A percentile compares a stretch with the other conserved stretches of the same genome.
Evolutionary conservation across 441 rosid species (phyloP).

Genomic region (Melastoma candidum): DNA sequence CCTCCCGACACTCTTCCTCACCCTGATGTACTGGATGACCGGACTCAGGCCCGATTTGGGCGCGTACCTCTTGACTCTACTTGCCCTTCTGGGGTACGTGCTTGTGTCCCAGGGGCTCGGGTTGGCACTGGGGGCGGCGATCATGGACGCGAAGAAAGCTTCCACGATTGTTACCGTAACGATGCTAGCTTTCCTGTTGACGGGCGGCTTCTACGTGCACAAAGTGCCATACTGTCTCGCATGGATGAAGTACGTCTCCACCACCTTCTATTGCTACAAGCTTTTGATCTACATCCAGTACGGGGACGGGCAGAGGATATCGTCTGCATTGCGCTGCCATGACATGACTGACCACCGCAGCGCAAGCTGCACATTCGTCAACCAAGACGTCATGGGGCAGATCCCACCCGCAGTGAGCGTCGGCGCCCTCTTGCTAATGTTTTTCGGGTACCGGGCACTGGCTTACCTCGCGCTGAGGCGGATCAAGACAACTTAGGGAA

Average conservation of each 20-base stretch:
- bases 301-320: constrained; percentile 37
- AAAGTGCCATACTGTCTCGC: constrained; percentile 58
- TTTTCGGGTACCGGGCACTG: constrained; percentile 62
- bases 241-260: constrained; percentile 71
- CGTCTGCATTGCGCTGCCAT: constrained; percentile 35
- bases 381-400: constrained; percentile 56
- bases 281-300: constrained; percentile 55
- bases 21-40: constrained; percentile 74
- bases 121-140: constrained; percentile 65
- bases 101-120: constrained; percentile 89
- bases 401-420: constrained; percentile 39
- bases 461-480: constrained; percentile 79
- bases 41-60: constrained; percentile 45
- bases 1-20: constrained; percentile 62
- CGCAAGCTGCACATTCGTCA: constrained; percentile 46
- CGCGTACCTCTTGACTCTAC: constrained; percentile 46
- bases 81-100: constrained; percentile 59
- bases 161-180: constrained; percentile 75
- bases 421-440: constrained; percentile 46
- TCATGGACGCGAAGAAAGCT: constrained; percentile 90
- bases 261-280: constrained; percentile 62
- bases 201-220: constrained; percentile 84
- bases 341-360: constrained; percentile 1
- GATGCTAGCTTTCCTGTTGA: constrained; percentile 75
- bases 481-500: constrained; percentile 16